Base-by-base conservation (phyloP, 345 rosid genomes). In the Gossypium australe region DNA sequence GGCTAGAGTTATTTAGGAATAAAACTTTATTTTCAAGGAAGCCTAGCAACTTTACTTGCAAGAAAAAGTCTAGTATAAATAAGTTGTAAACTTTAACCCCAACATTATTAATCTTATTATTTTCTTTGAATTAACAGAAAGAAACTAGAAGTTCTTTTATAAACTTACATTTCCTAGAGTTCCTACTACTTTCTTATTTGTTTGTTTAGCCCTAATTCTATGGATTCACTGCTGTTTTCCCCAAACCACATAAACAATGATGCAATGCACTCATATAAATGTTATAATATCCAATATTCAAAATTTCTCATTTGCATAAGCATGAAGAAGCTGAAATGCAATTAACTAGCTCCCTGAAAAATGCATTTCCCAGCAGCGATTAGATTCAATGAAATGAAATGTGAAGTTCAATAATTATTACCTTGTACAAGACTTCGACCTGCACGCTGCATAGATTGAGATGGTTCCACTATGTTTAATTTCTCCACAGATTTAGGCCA, bases 391-490 rank as follows among this genome's bases (percentile, higher is more conserved):
- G 27, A 29, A 13, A 55, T 13, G 57, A 12, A 74, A 3, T 49
- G 64, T 57, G 62, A 25, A 29, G 38, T 49, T 18, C 14, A 58
- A 43, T 14, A 74, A 58, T 72, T 76, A 91, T 94, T 76, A 95
- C 97, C 92, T 70, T 92, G 94, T 52, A 89, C 82, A 73, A 93
- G 97, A 82, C 83, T 84, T 76, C 84, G 86, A 70, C 98, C 97
- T 9, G 98, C 97, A 53, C 94, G 92, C 85, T 91, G 97, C 99
- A 95, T 95, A 0, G 97, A 93, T 57, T 89, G 98, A 12, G 98
- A 95, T 47, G 99, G 98, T 83, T 95, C 99, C 75, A 95, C 92
- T 71, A 93, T 51, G 78, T 93, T 90, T 17, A 91, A 80, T 80
- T 87, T 89, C 84, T 88, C 84, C 61, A 86, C 55, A 44, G 92